Evolutionary conservation across 495 filamentous ascomycete species (phyloP).

Genomic region (Hypoxylon fragiforme): DNA sequence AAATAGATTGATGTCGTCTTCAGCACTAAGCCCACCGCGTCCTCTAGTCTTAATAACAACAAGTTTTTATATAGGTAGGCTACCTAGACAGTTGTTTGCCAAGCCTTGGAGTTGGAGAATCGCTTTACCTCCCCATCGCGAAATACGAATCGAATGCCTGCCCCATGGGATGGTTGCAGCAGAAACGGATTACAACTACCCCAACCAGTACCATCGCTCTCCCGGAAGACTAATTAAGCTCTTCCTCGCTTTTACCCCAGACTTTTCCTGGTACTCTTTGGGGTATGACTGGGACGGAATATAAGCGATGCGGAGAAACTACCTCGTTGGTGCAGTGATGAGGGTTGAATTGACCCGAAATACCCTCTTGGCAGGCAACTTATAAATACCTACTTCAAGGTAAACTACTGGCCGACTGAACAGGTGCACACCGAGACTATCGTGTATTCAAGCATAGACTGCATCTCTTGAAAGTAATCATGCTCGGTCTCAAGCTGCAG

Average conservation of each 20-base stretch:
- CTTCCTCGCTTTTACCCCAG: slow-evolving; percentile 15
- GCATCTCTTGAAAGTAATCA: slow-evolving; percentile 2
- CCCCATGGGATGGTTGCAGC: background rate
- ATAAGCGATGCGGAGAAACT: slow-evolving; percentile 32
- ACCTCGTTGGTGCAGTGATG: background rate
- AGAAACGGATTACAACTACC: background rate
- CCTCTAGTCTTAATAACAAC: background rate
- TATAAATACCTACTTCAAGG: slow-evolving; percentile 20
- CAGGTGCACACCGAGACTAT: slow-evolving; percentile 4
- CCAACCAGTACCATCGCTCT: background rate
- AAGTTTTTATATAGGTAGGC: background rate
- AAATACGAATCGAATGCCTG: too few species aligned
- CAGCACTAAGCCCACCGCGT: too few species aligned
- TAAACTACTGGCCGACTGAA: too few species aligned
- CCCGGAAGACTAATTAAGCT: slow-evolving; percentile 2
- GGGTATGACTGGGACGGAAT: slow-evolving; percentile 20
- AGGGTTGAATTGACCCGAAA: slow-evolving; percentile 25
- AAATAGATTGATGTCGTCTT: too few species aligned
- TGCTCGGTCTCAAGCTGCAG: slow-evolving; percentile 15
- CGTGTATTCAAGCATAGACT: background rate
- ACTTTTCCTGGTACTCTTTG: too few species aligned
- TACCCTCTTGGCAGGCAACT: slow-evolving; percentile 15
- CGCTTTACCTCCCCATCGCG: too few species aligned
- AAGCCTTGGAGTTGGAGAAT: slow-evolving; percentile 20
- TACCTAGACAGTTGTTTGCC: slow-evolving; percentile 6